Evolutionary conservation across 768 basidiomycete species (phyloP).

Genomic region (Serendipita indica): DNA sequence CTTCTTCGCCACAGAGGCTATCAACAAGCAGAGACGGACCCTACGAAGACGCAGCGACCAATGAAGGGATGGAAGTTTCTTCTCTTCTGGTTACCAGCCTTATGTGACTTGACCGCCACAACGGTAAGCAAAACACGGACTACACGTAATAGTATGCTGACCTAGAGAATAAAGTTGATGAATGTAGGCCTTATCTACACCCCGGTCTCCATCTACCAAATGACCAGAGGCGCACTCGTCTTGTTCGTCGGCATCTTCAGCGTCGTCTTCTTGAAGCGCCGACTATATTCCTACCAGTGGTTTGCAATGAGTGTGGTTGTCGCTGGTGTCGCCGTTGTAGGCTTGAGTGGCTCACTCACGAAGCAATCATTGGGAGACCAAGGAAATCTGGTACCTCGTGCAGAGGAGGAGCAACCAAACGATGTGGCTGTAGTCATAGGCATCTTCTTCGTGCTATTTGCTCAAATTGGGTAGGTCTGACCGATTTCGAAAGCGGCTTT

Average conservation of each 20-base stretch:
- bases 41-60: constrained; percentile 32
- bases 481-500: constrained; percentile 11
- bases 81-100: constrained; percentile 76
- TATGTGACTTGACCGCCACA: constrained; percentile 81
- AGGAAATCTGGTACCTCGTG: constrained; percentile 22
- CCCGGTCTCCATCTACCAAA: constrained; percentile 94
- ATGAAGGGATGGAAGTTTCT: constrained; percentile 56
- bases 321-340: constrained; percentile 68
- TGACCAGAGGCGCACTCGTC: constrained; percentile 80
- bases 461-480: constrained; percentile 72
- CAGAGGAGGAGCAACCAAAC: constrained; percentile 6
- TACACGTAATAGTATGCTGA: constrained; percentile 10
- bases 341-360: constrained; percentile 76
- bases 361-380: constrained; percentile 51
- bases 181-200: constrained; percentile 91
- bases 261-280: constrained; percentile 77
- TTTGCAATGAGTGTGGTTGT: constrained; percentile 79
- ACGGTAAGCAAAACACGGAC: constrained; percentile 63
- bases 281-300: constrained; percentile 89
- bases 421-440: constrained; percentile 26
- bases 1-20: constrained; percentile 38
- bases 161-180: constrained; percentile 43
- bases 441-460: constrained; percentile 81
- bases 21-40: constrained; percentile 38
- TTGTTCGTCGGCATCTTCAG: constrained; percentile 86